Evolutionary conservation across 164 flowering plant genomes (phyloP), one percentile per base, ranked within the genome.

Genomic region (Pachysandra terminalis): DNA sequence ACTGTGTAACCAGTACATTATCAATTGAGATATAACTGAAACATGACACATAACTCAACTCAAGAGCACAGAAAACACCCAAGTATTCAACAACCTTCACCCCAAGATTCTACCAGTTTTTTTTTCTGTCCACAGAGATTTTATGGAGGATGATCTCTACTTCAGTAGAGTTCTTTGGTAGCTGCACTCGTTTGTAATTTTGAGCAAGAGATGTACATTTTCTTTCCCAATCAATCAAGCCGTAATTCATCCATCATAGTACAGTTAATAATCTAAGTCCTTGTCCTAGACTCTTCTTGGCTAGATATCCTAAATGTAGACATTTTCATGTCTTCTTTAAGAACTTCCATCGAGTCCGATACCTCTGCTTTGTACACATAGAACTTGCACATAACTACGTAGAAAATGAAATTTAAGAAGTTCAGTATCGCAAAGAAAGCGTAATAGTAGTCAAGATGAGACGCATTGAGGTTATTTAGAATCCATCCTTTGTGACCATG

Each of bases 311-410:
- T 58, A 58, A 14, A 27, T 16, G n/a, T 26, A 0, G 19, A 26
- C 37, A 58, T 58, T 19, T 15, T 74, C 59, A 80, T 54, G 60
- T 87, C 85, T 62, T 79, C 79, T 26, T 59, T 66, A 9, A 83
- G 84, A 16, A 81, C 81, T 8, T 70, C 63, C 79, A 85, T 81
- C 1, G 93, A 83, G 64, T 85, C 82, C 8, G 90, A 79, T 56
- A 84, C 81, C 57, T 88, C 93, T 13, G 87, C 90, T 73, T 74
- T 85, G 64, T 88, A 88, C 0, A 83, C 83, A 69, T 86, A 88
- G 27, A 64, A 77, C 80, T 62, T 83, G 1, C 68, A 51, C 37
- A 85, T 70, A 53, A 82, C 57, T 54, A 85, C 13, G 73, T 86
- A 88, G 80, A 82, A 76, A 19, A 78, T 25, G 59, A 88, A 74